Evolutionary conservation across 2,329 filamentous ascomycete species (phyloP), one percentile per base, ranked within the genome.

Genomic region (Metarhizium guizhouense): DNA sequence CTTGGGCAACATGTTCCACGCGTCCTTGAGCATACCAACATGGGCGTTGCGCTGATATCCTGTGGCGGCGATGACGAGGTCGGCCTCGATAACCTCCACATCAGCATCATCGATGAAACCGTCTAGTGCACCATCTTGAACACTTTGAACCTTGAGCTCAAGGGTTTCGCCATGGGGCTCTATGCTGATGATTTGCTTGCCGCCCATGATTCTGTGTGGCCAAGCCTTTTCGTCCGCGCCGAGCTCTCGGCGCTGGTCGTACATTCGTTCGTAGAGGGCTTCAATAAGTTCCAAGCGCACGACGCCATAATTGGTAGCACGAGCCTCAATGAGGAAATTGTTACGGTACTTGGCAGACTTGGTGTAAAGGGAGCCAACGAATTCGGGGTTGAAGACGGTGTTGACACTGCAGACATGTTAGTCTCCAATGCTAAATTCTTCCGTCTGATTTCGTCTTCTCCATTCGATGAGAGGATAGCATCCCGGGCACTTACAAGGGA

Each of bases 211-310:
- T 52, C 86, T 84, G 69, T 94, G 88, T 18, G 88, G 87, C 91
- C 92, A 96, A 57, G 80, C 75, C 32, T 74, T 76, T 69, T 91
- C 85, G 57, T 92, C 84, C 18, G 78, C 73, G 56, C 82, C 81
- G 36, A 90, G 77, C 50, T 81, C 77, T 54, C 95, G 80, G 52
- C 85, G 83, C 72, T 97, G 93, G 55, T 90, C 81, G 72, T 97
- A 97, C 74, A 96, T 85, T 56, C 82, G 83, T 70, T 93, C 85
- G 71, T 95, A 97, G 34, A 97, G 82, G 56, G 86, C 82, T 70
- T 97, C 93, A 56, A 97, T 88, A 52, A 97, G 81, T 61, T 90
- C 83, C n/a, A 96, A 81, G 7, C 93, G 85, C 3, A 99, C 93
- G 4, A 97, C 93, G 53, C 90, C 88, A 70, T 97, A 97, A 76